These are phyloP conservation scores for Zizania latifolia DNA, from an alignment of 176 grass and related monocot genomes.

Conservation along the genomic window DNA sequence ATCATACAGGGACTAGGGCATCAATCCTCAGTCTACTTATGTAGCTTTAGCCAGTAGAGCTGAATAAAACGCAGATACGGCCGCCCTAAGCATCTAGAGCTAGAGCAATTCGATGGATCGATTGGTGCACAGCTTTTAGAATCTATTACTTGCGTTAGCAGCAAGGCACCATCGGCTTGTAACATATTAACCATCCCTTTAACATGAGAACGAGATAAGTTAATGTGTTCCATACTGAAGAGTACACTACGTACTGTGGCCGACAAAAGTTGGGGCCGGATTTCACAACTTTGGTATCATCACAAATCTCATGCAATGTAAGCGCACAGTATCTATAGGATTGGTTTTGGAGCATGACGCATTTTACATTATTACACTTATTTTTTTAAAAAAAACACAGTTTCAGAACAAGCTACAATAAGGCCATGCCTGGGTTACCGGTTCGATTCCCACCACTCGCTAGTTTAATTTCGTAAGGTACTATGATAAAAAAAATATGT, in stretches of 20 bases:
- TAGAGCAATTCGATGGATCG: not conserved
- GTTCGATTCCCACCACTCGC: too few species aligned
- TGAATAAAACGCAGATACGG: constrained; percentile 24
- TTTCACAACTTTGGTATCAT: constrained; percentile 11
- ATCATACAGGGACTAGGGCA: constrained; percentile 33
- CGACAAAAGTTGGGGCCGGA: constrained; percentile 18
- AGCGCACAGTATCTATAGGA: not conserved
- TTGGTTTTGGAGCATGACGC: not conserved
- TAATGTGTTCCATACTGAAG: not conserved
- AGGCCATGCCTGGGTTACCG: too few species aligned
- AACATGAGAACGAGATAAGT: not conserved
- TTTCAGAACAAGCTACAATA: too few species aligned
- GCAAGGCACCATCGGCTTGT: constrained; percentile 14
- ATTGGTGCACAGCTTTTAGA: constrained; percentile 10
- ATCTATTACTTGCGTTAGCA: constrained; percentile 43
- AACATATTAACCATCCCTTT: constrained; percentile 34
- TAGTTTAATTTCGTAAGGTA: too few species aligned
- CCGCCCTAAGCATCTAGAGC: constrained; percentile 23
- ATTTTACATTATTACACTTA: not conserved
- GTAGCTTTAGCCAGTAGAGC: constrained; percentile 15
- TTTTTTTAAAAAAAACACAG: not conserved
- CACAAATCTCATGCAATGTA: not conserved
- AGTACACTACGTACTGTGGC: not conserved
- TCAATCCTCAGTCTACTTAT: constrained; percentile 17
- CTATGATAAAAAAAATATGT: too few species aligned